phyloP scores from a whole-genome alignment of 495 filamentous ascomycete species.

The Hypoxylon rickii region DNA sequence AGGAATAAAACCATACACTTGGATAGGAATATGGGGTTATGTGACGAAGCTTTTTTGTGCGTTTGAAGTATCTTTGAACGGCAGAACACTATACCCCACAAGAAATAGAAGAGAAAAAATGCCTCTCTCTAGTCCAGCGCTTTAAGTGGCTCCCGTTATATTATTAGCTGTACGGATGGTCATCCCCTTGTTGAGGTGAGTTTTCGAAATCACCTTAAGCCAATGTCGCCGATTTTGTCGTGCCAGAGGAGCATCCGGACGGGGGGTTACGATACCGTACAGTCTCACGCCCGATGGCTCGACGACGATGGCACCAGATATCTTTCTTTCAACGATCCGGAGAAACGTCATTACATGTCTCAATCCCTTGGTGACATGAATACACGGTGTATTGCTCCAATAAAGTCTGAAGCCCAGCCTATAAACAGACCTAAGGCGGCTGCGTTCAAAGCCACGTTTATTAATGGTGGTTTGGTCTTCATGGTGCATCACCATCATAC shows the following conservation, averaged over 20 bases:
- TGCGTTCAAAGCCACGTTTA: slow-evolving; percentile 47
- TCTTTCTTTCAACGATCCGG: slow-evolving; percentile 34
- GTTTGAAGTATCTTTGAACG: too few relatives aligned
- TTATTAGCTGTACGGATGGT: too few relatives aligned
- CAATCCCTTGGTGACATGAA: slow-evolving; percentile 34
- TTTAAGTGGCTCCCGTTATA: too few relatives aligned
- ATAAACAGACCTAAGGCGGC: slow-evolving; percentile 35
- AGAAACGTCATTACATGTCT: slow-evolving; percentile 32
- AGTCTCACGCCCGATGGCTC: slow-evolving; percentile 45
- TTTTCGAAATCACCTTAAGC: slow-evolving; percentile 44
- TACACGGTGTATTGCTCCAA: slow-evolving; percentile 39
- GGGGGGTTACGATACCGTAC: slow-evolving; percentile 39
- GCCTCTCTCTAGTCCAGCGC: too few relatives aligned
- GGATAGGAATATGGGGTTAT: too few relatives aligned
- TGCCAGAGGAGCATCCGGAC: slow-evolving; percentile 39
- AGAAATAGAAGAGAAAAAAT: too few relatives aligned
- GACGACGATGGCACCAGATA: slow-evolving; percentile 34
- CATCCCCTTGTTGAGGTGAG: slow-evolving; percentile 33
- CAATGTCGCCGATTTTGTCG: slow-evolving; percentile 48
- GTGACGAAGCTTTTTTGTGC: too few relatives aligned
- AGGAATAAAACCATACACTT: too few relatives aligned
- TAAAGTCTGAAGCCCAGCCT: slow-evolving; percentile 44
- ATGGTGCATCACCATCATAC: slow-evolving; percentile 49
- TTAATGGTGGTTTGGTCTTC: slow-evolving; percentile 45
- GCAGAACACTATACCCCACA: too few relatives aligned